Evolutionary conservation across 192 early-diverging fungal species (phyloP), one percentile per base, ranked within the genome.

Genomic region (Backusella liffmaniae): DNA sequence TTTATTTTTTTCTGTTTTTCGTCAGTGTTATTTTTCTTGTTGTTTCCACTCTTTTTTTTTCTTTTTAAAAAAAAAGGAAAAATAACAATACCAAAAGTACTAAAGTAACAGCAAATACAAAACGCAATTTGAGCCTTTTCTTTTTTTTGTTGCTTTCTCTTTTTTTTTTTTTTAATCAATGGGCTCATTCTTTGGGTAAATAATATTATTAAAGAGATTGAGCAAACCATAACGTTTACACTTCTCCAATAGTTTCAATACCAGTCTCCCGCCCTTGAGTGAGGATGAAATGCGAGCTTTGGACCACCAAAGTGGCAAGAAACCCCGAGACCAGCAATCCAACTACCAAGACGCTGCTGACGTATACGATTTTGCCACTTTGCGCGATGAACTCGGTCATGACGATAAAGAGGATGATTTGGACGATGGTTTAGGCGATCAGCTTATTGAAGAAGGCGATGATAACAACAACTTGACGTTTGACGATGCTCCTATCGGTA

Each of bases 391-490:
- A 44, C 73, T 83, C 26, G 78, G 69, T 15, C 70, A 65, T 23
- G 72, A 73, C 18, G 73, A 34, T 8, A 72, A 78, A 35, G 37
- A 21, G 13, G 71, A 87, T 42, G 90, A 86, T 49, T 75, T 83
- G 23, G 79, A 90, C 51, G 86, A 89, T 77, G 83, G 85, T 44
- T 75, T 91, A 18, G 88, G 81, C 21, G 87, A 86, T 66, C 83
- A 88, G 71, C 82, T 94, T 4, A 86, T 90, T 30, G 92, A 94
- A 70, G 87, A 81, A 67, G 81, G 85, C 41, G 93, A 94, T 77
- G 87, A 90, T 71, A 85, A 87, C 51, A 94, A 94, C 70, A 89
- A 88, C 75, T 88, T 92, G 77, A 94, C 93, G 0, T 94, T 94
- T 88, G 89, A 87, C 56, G 85, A 74, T 15, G 82, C 76, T 67